Base-by-base conservation (phyloP, 306 rosid genomes). In the Fagus sylvatica region DNA sequence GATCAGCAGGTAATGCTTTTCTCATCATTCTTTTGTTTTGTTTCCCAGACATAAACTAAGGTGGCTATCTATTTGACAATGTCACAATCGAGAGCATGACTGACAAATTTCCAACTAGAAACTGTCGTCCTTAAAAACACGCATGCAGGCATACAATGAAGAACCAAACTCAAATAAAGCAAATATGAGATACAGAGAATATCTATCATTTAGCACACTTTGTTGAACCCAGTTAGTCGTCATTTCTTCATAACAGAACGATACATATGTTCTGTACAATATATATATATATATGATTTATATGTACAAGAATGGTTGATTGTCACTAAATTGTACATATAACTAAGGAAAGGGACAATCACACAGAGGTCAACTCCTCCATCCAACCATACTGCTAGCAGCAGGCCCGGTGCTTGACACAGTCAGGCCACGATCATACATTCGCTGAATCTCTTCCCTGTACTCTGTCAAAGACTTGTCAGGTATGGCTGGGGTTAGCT, bases 371-470 rank as follows among this genome's bases (percentile, higher is more conserved):
- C 76, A 93, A 72, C 89, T 90, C 70, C 90, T 86, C 81, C 87
- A 72, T 70, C 93, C 97, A 74, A 60, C 93, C 81, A 82, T 79
- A 81, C 84, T 87, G 53, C 77, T 83, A 2, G 91, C 73, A 34
- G 90, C 74, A 73, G 87, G 87, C 40, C 84, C 89, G 2, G 80
- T 53, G 76, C 81, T 68, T 1, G 96, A 83, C 15, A 88, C 86
- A 3, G 91, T 82, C 12, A 79, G 73, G 69, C 98, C 98, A 0
- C 94, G 86, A 37, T 91, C 86, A 15, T 93, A 96, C 99, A 96
- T 93, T 0, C 99, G 93, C 86, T 91, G 97, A 74, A 96, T 96
- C 82, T 96, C 96, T 76, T 93, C 98, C 87, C 99, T 85, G 81
- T 89, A 96, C 82, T 90, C 98, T 0, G 93, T 81, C 71, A 96